phyloP scores from a whole-genome alignment of 1,284 basidiomycete species.

The Trametes versicolor region DNA sequence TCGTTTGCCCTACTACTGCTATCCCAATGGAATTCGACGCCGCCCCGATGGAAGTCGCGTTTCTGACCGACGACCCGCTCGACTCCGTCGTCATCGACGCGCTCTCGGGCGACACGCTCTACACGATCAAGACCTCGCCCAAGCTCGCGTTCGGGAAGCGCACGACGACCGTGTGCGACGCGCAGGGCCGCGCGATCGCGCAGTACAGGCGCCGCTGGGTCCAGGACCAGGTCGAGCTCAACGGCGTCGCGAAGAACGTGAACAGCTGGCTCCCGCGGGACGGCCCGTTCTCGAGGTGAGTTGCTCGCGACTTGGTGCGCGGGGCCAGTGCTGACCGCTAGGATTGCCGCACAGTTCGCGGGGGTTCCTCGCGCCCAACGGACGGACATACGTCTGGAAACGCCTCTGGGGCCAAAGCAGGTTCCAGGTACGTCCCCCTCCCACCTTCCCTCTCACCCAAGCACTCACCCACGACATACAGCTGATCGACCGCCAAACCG shows the following conservation, averaged over 20 bases:
- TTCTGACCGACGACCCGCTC: neutral
- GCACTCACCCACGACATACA: neutral
- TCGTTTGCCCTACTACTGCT: neutral
- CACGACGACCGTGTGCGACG: neutral
- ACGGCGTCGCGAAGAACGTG: neutral
- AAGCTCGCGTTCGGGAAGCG: neutral
- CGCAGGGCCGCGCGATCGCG: neutral
- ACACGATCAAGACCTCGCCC: neutral
- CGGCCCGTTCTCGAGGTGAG: constrained; percentile 3
- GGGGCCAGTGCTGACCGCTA: neutral
- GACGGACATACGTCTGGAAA: neutral
- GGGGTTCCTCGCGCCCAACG: neutral
- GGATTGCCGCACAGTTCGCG: neutral
- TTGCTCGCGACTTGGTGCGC: neutral
- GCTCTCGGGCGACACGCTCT: neutral
- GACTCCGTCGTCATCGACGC: neutral
- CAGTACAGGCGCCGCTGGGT: neutral
- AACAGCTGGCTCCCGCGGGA: neutral
- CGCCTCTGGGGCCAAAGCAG: neutral
- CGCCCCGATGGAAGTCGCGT: neutral
- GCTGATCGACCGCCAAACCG: constrained; percentile 4
- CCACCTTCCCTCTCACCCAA: neutral
- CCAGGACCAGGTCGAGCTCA: neutral
- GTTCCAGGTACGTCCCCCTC: neutral
- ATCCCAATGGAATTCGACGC: neutral